A percentile compares a stretch with the other conserved stretches of the same genome.
Conservation (phyloP, 768 basidiomycete species). For the Tylopilus cervinicoccineus region DNA sequence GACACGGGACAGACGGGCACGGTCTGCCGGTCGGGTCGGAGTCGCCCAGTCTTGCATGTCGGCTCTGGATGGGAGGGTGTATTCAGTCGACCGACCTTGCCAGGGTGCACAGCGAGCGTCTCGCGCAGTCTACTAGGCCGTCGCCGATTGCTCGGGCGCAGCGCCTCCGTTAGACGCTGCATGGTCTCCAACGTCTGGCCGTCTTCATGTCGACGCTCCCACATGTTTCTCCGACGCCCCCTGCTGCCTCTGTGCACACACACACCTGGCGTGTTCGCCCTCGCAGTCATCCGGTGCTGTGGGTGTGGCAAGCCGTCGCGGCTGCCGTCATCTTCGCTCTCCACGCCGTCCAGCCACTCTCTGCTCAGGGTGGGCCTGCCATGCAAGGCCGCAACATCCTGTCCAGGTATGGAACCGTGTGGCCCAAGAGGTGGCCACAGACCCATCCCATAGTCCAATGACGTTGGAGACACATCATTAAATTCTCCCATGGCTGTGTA, state of each 20-base stretch:
- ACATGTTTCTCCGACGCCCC: conserved; percentile 18
- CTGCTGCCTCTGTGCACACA: conserved; percentile 10
- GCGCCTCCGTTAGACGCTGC: conserved; percentile 9
- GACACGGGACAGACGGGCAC: conserved; percentile 6
- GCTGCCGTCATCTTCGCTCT: conserved; percentile 15
- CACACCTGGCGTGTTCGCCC: not conserved
- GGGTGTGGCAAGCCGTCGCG: conserved; percentile 14
- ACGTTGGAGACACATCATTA: not conserved
- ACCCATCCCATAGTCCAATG: conserved; percentile 8
- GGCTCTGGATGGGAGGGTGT: too few species aligned
- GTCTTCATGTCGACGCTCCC: conserved; percentile 23
- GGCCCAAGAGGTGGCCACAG: conserved; percentile 3
- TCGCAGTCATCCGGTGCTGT: not conserved
- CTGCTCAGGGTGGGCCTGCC: conserved; percentile 2
- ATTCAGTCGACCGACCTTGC: conserved; percentile 20
- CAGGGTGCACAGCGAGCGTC: conserved; percentile 2
- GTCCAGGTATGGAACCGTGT: conserved; percentile 11
- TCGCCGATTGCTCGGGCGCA: conserved; percentile 12
- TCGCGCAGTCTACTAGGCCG: not conserved
- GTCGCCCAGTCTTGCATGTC: too few species aligned
- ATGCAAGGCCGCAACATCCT: conserved; percentile 15
- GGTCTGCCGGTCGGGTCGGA: conserved; percentile 10
- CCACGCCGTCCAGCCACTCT: conserved; percentile 6
- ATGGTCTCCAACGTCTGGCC: conserved; percentile 2
- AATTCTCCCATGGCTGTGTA: not conserved